Conservation (phyloP, 345 rosid genomes). For the Eutrema yunnanense region DNA sequence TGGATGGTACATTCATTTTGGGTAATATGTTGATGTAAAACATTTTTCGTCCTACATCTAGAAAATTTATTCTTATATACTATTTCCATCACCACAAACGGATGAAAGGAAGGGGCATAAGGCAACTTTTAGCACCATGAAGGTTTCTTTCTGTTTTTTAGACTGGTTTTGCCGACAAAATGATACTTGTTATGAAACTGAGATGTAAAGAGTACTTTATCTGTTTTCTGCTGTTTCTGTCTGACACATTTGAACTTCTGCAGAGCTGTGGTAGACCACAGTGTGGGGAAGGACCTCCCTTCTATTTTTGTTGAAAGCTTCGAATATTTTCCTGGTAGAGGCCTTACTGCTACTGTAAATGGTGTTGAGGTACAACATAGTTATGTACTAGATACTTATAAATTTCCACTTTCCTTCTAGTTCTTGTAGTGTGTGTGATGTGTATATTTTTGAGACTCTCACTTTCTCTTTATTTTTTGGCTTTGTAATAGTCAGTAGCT, state of each 20-base stretch:
- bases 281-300: conserved; percentile 88
- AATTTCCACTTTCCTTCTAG: background rate
- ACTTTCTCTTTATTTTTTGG: conserved; percentile 17
- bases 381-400: background rate
- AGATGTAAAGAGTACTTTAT: background rate
- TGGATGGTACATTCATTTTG: background rate
- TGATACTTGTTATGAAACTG: background rate
- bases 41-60: background rate
- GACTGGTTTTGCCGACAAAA: background rate
- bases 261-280: conserved; percentile 98
- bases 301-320: conserved; percentile 72
- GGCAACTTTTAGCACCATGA: background rate
- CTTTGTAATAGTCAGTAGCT: conserved; percentile 54
- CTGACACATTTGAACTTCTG: conserved; percentile 18
- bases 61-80: background rate
- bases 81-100: background rate
- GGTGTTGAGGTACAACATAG: conserved; percentile 43
- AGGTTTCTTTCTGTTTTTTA: background rate
- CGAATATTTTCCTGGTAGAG: conserved; percentile 93
- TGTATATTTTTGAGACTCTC: background rate
- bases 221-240: conserved; percentile 11
- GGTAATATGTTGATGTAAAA: background rate
- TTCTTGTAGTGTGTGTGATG: background rate
- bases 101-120: background rate
- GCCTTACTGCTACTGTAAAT: conserved; percentile 82